phyloP scores from a whole-genome alignment of 208 protist species.

The Acanthamoeba lenticulata region DNA sequence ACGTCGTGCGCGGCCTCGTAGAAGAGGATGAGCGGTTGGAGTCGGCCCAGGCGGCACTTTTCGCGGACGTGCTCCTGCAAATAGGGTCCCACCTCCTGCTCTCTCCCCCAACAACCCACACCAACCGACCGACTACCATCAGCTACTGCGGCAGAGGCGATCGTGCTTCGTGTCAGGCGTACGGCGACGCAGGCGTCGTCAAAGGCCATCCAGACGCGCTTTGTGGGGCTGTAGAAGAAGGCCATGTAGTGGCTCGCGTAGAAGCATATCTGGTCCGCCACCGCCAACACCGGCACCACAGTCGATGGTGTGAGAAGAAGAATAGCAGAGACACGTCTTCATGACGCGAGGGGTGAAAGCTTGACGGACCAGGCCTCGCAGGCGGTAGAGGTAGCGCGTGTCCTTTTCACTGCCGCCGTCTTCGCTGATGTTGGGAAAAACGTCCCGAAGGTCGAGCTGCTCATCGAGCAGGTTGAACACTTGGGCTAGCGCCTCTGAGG shows the following conservation, averaged over 20 bases:
- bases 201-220: conserved; percentile 3
- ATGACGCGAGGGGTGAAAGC: background rate
- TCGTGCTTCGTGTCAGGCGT: background rate
- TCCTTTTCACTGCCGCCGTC: background rate
- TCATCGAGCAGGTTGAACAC: conserved; percentile 19
- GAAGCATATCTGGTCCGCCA: background rate
- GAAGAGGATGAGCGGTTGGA: conserved; percentile 5
- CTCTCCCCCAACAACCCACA: background rate
- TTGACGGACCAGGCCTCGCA: background rate
- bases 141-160: background rate
- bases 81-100: background rate
- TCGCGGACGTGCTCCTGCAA: background rate
- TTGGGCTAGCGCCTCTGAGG: background rate
- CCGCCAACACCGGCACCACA: background rate
- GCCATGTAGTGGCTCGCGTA: conserved; percentile 19
- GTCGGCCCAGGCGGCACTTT: background rate
- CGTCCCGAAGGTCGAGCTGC: background rate
- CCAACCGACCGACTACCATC: too few relatives aligned
- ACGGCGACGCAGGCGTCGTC: conserved; percentile 5
- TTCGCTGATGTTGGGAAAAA: background rate
- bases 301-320: background rate
- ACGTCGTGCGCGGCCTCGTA: background rate
- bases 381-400: background rate
- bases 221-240: background rate
- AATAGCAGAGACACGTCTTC: background rate